phyloP scores from a whole-genome alignment of 2,329 filamentous ascomycete species.

The Botrytis deweyae region DNA sequence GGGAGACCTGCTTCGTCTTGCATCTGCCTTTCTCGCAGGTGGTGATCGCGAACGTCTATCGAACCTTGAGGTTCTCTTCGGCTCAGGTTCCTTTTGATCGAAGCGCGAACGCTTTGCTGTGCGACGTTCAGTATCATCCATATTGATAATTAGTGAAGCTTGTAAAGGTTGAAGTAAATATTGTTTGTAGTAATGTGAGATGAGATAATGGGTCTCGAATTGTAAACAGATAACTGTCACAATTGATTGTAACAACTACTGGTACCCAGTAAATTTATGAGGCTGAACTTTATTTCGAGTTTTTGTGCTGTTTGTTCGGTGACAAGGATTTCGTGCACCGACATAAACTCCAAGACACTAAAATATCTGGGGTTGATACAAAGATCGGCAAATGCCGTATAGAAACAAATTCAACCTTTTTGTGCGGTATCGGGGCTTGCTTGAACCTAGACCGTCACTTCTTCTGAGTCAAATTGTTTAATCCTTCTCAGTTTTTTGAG shows the following conservation, averaged over 20 bases:
- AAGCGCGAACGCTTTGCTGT: conserved; percentile 84
- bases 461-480: conserved; percentile 13
- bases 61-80: conserved; percentile 75
- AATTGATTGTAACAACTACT: neutral
- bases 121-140: conserved; percentile 77
- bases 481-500: conserved; percentile 19
- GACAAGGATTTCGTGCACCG: conserved; percentile 18
- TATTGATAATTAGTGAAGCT: conserved; percentile 39
- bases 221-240: neutral
- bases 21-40: conserved; percentile 61
- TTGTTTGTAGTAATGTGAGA: neutral
- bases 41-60: conserved; percentile 90
- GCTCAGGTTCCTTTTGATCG: conserved; percentile 84
- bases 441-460: conserved; percentile 8
- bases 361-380: conserved; percentile 18
- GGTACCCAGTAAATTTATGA: conserved; percentile 21
- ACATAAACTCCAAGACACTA: conserved; percentile 3
- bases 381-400: neutral
- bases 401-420: conserved; percentile 11
- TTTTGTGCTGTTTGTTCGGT: conserved; percentile 18
- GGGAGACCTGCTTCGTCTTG: conserved; percentile 78
- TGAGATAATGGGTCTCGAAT: neutral
- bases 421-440: conserved; percentile 22
- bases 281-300: conserved; percentile 22
- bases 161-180: neutral